A percentile compares a stretch with the other conserved stretches of the same genome.
phyloP scores from a whole-genome alignment of 495 filamentous ascomycete species.

The Podospora sp. region DNA sequence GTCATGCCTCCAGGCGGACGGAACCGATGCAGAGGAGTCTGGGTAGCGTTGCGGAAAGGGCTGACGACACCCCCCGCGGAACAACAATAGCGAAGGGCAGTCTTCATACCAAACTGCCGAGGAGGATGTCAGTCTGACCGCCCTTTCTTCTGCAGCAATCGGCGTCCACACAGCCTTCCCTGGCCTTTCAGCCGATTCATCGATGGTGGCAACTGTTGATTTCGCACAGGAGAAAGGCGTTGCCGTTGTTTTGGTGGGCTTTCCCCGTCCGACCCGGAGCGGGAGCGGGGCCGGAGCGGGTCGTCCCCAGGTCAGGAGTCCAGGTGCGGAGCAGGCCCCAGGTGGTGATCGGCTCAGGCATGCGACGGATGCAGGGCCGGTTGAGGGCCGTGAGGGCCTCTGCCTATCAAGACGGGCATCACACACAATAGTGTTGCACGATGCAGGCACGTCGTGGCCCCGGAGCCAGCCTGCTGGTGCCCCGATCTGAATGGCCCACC shows the following conservation, averaged over 20 bases:
- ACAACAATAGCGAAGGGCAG: background rate
- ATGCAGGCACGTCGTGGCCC: slow-evolving; percentile 31
- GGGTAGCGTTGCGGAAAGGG: background rate
- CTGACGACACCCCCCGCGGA: background rate
- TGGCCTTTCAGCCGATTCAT: slow-evolving; percentile 24
- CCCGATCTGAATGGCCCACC: slow-evolving; percentile 25
- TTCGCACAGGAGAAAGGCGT: slow-evolving; percentile 12
- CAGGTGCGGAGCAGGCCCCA: slow-evolving; percentile 1
- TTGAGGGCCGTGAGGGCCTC: background rate
- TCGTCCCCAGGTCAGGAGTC: background rate
- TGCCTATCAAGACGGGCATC: slow-evolving; percentile 31
- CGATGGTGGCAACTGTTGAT: slow-evolving; percentile 5
- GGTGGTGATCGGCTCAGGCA: slow-evolving; percentile 20
- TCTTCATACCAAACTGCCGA: background rate
- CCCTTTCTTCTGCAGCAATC: background rate
- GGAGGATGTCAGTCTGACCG: background rate
- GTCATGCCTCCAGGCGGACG: slow-evolving; percentile 23
- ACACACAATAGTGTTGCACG: slow-evolving; percentile 26
- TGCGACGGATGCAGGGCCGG: slow-evolving; percentile 13
- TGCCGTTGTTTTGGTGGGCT: background rate
- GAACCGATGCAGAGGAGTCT: slow-evolving; percentile 15
- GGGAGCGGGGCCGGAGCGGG: slow-evolving; percentile 16
- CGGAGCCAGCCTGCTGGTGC: slow-evolving; percentile 28
- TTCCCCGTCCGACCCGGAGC: slow-evolving; percentile 21
- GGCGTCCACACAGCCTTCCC: background rate